Base-by-base conservation (phyloP, 176 grass and related monocot genomes). In the Ensete ventricosum region DNA sequence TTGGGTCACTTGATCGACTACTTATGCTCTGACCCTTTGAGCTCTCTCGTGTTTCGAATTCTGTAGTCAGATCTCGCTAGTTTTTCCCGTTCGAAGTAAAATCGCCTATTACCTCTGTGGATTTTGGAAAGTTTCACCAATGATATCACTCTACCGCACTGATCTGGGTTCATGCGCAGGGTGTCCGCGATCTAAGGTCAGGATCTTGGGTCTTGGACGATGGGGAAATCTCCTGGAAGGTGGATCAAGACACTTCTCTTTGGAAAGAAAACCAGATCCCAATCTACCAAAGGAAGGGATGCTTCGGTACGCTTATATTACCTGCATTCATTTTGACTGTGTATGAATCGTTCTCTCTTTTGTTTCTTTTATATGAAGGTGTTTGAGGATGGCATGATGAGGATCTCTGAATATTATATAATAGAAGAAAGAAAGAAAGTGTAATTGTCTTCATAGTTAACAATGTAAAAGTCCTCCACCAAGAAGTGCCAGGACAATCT, bases 181-280 rank as follows among this genome's bases (percentile, higher is more conserved):
- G 20, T 53, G 14, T 53, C 20, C 52, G 12, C 69, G 1, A 43
- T 43, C 34, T 43, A 43, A 43, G 34, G 34, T 43, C 34, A 43
- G 34, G 55, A 14, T 12, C 48, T 70, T n/a, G 22, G 43, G 12
- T 22, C 52, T 53, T 50, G 57, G 12, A 7, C 13, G 53, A 80
- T 80, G 78, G 78, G 78, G 53, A 80, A 80, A 64, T 80, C 78
- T 11, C 78, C 78, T 27, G 69, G 21, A 58, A 72, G 62, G 53
- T 80, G 78, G 78, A 73, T 80, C 55, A 80, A 73, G 50, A 73
- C 69, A 20, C 43, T 80, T 48, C 78, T 80, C 23, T 80, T 64
- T 73, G 69, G 78, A 29, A 80, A 80, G 69, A 80, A 80, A 73
- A 63, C 55, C 14, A 80, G 57, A 73, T 80, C 78, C 16, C 68